These are phyloP conservation scores for Corylus americana DNA, from an alignment of 306 rosid genomes.

Conservation along the genomic window DNA sequence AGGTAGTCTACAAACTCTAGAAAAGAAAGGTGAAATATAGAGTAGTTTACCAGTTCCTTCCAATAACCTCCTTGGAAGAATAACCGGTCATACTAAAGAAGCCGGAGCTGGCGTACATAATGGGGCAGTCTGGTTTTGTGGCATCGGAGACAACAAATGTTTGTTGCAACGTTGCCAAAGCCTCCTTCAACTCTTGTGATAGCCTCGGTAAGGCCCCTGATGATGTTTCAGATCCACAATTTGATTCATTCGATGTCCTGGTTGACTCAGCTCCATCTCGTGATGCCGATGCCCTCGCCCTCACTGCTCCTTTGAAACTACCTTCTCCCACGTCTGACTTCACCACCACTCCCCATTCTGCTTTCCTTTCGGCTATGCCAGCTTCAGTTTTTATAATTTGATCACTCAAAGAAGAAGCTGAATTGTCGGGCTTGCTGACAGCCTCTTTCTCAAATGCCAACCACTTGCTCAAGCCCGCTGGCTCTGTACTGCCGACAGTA, in stretches of 20 bases:
- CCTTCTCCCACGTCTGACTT: conserved; percentile 46
- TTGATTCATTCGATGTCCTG: conserved; percentile 63
- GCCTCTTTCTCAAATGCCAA: conserved; percentile 69
- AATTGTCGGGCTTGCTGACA: conserved; percentile 10
- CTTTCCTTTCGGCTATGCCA: conserved; percentile 59
- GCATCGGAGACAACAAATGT: conserved; percentile 96
- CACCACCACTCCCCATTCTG: conserved; percentile 83
- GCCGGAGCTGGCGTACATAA: conserved; percentile 82
- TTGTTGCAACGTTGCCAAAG: conserved; percentile 71
- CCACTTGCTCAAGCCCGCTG: conserved; percentile 57
- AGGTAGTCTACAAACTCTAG: background rate
- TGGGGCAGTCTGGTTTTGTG: conserved; percentile 87
- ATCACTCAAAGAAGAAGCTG: background rate
- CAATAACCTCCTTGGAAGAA: conserved; percentile 76
- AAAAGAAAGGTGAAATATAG: background rate
- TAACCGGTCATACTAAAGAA: conserved; percentile 90
- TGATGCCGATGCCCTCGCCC: conserved; percentile 27
- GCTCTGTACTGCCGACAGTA: conserved; percentile 18
- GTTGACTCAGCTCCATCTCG: conserved; percentile 41
- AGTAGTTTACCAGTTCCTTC: conserved; percentile 78
- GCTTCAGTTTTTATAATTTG: conserved; percentile 45
- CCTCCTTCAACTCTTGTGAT: conserved; percentile 73
- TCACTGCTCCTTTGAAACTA: conserved; percentile 36
- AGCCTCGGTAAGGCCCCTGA: conserved; percentile 61
- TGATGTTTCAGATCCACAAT: conserved; percentile 33